phyloP scores from a whole-genome alignment of 208 protist species.

The Acanthamoeba castellanii region DNA sequence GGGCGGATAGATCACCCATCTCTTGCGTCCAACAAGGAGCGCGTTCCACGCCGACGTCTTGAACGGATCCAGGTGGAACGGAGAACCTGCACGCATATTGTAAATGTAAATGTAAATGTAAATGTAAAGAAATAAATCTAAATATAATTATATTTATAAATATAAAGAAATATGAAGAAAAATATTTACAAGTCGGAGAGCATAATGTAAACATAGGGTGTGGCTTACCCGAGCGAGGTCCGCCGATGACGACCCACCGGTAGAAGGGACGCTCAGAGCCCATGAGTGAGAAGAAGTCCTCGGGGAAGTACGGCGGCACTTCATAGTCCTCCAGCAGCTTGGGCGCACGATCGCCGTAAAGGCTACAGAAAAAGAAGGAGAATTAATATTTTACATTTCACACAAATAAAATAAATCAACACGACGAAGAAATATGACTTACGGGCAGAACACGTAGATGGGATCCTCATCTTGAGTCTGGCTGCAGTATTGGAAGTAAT shows the following conservation, averaged over 20 bases:
- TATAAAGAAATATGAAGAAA: background rate
- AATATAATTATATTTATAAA: background rate
- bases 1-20: conserved; percentile 70
- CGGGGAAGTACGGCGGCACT: conserved; percentile 53
- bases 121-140: background rate
- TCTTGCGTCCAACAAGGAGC: conserved; percentile 51
- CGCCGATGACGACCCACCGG: conserved; percentile 64
- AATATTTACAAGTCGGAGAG: background rate
- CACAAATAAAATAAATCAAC: background rate
- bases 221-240: conserved; percentile 14
- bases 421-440: background rate
- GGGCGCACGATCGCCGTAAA: conserved; percentile 10
- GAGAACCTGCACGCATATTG: background rate
- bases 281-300: conserved; percentile 72
- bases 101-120: no score
- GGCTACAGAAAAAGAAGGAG: background rate
- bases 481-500: conserved; percentile 57
- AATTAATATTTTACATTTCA: background rate
- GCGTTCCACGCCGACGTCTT: conserved; percentile 73
- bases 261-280: conserved; percentile 29
- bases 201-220: background rate
- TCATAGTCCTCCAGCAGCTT: conserved; percentile 68
- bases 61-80: conserved; percentile 75
- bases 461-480: conserved; percentile 67
- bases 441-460: conserved; percentile 75